Evolutionary conservation across 208 protist species (phyloP), one percentile per base, ranked within the genome.

Genomic region (Trypanosoma scelopori): DNA sequence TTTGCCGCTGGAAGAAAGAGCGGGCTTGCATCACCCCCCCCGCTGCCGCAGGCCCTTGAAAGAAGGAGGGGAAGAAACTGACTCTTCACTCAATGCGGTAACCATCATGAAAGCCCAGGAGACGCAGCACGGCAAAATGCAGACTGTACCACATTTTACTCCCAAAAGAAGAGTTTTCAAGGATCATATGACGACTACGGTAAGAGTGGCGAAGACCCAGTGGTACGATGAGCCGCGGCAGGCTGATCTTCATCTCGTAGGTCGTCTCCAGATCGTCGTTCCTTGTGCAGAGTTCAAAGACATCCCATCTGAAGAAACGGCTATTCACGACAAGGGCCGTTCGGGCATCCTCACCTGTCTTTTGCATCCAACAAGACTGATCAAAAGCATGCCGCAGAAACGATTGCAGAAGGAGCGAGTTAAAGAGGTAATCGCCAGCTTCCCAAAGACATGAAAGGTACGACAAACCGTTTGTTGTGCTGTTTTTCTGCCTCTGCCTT

Each of bases 241-340:
- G 52, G n/a, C 47, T 53, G 32, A 85, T 74, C 35, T 78, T 71
- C 22, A 74, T 12, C 16, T 45, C 20, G 59, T 78, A 81, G 11
- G 71, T 71, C 22, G 76, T 75, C 23, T 46, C 6, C 22, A 56
- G 55, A 6, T 41, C 48, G 9, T 52, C 55, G 55, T 37, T 70
- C 18, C 37, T 42, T 20, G 46, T 57, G 16, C 51, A 22, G 12
- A 72, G 48, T 39, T 81, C 60, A 27, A 90, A 69, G 12, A 85
- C 20, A 45, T 71, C 42, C 84, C 88, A 94, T 50, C 25, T 58
- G 41, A 85, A 78, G 49, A 91, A 89, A 42, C 88, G 80, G 46
- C 60, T 82, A 65, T 82, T 85, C 7, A 94, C 22, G 5, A 87
- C 77, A 25, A 94, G 57, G 5, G 74, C 60, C 42, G 81, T 85